phyloP scores from a whole-genome alignment of 768 basidiomycete genomes.

The Amanita pseudoporphyria region DNA sequence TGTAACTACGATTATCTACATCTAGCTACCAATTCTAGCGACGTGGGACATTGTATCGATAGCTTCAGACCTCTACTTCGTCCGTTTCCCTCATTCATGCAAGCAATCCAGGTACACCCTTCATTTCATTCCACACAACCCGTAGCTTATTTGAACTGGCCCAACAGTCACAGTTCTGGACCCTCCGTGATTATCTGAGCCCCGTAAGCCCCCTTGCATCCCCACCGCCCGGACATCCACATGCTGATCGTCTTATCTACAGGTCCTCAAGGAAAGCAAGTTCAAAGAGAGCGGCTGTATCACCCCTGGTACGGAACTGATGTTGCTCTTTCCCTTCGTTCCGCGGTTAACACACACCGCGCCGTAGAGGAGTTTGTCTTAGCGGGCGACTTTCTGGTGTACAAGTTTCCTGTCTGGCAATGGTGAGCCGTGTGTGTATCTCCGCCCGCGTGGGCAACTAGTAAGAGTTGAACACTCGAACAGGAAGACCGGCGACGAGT shows the following conservation, averaged over 20 bases:
- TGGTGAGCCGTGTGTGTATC: slow-evolving; percentile 47
- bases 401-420: slow-evolving; percentile 98
- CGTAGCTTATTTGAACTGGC: slow-evolving; percentile 2
- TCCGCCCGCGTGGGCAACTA: background rate
- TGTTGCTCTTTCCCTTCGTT: background rate
- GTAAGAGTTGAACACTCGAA: slow-evolving; percentile 3
- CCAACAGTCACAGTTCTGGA: slow-evolving; percentile 81
- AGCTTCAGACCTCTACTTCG: slow-evolving; percentile 17
- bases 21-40: slow-evolving; percentile 4
- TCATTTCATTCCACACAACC: background rate
- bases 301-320: slow-evolving; percentile 61
- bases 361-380: slow-evolving; percentile 90
- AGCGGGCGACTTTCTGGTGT: slow-evolving; percentile 92
- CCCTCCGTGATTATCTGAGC: slow-evolving; percentile 88
- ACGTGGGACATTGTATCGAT: slow-evolving; percentile 11
- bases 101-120: slow-evolving; percentile 28
- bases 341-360: slow-evolving; percentile 10
- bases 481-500: slow-evolving; percentile 90
- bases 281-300: slow-evolving; percentile 98
- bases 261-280: slow-evolving; percentile 97
- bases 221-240: slow-evolving; percentile 19
- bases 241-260: slow-evolving; percentile 21
- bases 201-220: slow-evolving; percentile 43
- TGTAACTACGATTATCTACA: too few species aligned
- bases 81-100: slow-evolving; percentile 22